These are phyloP conservation scores for Pseudopediastrum boryanum DNA, from an alignment of 139 green algal genomes.

Conservation along the genomic window DNA sequence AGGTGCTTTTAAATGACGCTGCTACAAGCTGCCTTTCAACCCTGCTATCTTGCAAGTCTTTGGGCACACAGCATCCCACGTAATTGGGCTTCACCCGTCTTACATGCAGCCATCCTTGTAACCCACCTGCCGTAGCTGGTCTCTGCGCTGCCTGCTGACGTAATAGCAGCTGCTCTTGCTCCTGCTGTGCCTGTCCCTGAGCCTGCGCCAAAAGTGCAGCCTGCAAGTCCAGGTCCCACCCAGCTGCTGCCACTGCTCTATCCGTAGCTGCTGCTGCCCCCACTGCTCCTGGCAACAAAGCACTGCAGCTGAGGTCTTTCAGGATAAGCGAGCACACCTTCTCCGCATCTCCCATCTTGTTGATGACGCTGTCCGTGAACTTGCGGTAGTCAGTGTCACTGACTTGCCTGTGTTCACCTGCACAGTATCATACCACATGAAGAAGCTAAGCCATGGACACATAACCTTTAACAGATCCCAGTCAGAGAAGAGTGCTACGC, in stretches of 20 bases:
- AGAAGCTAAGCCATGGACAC: too few species aligned
- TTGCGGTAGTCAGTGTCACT: constrained; percentile 48
- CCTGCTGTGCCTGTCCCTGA: background rate
- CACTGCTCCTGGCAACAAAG: background rate
- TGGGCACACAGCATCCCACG: too few species aligned
- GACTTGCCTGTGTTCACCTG: constrained; percentile 49
- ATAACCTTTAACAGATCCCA: too few species aligned
- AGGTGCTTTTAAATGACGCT: too few species aligned
- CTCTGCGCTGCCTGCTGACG: background rate
- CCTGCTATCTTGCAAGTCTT: too few species aligned
- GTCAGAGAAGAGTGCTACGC: too few species aligned
- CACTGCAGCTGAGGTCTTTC: constrained; percentile 34
- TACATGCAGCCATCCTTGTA: constrained; percentile 11
- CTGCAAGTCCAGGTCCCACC: background rate
- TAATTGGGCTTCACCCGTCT: too few species aligned
- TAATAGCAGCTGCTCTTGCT: background rate
- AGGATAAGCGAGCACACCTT: constrained; percentile 38
- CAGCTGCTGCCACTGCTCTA: background rate
- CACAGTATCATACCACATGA: background rate
- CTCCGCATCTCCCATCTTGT: constrained; percentile 50
- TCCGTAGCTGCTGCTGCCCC: constrained; percentile 5
- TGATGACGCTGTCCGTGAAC: constrained; percentile 36
- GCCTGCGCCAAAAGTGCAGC: background rate
- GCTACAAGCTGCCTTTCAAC: too few species aligned
- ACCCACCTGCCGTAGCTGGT: background rate